Base-by-base conservation (phyloP, 192 early-diverging fungal species). In the Backusella australiensis region DNA sequence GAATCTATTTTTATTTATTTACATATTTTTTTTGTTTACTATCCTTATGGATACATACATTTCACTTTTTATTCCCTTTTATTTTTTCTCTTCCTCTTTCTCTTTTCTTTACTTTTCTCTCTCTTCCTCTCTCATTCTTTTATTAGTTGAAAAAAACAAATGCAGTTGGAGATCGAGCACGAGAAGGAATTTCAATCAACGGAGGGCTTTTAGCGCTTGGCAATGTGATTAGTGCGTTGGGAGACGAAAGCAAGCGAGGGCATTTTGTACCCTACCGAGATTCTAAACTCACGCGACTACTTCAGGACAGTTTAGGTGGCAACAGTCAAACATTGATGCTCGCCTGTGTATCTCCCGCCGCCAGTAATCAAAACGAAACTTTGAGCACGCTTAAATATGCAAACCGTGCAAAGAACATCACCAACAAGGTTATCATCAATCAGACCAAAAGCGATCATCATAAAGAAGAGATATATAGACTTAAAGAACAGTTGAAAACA, bases 141-240 rank as follows among this genome's bases (percentile, higher is more conserved):
- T 29, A n/a, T 14, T 78, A 87, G 82, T 86, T 99, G 19, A 98
- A 98, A 82, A 87, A 93, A 76, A 99, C 97, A 5, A 87, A 94
- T 75, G 95, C 96, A 0, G 90, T 91, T 34, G 97, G 97, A 53
- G 96, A 97, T 63, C 89, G 97, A 52, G 96, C 95, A 77, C 91
- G 93, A 78, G 97, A 99, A 81, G 97, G 97, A 41, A 98, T 98
- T 69, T 91, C 95, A 0, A 99, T 98, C 85, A 99, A 98, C 79
- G 90, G 95, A 67, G 96, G 96, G 14, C 86, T 99, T n/a, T 80
- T 98, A 68, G 96, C 97, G 2, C 89, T 99, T 12, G 97, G 97
- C 44, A 99, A 99, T 83, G 96, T 97, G 32, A 99, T 99, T 49
- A 93, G 92, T 53, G 98, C 97, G 1, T 88, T 99, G 15, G 95